Conservation (phyloP, 2,329 filamentous ascomycete species). For the Xenoacremonium recifei region DNA sequence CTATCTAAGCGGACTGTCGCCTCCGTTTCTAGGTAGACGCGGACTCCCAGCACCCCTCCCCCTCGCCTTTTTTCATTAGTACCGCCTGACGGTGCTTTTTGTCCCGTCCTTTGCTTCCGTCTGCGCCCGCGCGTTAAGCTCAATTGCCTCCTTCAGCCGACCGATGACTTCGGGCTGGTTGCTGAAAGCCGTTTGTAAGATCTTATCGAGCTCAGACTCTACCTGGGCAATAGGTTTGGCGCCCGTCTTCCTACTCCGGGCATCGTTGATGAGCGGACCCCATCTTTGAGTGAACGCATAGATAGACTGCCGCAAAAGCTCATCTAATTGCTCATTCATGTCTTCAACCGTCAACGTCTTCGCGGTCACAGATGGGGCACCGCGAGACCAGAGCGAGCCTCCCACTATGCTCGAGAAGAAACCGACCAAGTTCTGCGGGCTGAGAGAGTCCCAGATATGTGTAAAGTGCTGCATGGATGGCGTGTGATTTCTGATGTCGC, state of each 20-base stretch:
- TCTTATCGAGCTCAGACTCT: conserved; percentile 54
- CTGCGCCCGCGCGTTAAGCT: conserved; percentile 54
- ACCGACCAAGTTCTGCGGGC: conserved; percentile 56
- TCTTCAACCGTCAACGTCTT: conserved; percentile 50
- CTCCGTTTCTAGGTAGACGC: too few species aligned
- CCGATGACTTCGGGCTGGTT: conserved; percentile 57
- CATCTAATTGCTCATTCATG: conserved; percentile 64
- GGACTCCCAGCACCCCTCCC: background rate
- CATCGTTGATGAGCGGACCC: conserved; percentile 50
- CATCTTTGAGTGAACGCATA: conserved; percentile 62
- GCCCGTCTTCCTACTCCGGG: conserved; percentile 45
- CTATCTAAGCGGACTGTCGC: too few species aligned
- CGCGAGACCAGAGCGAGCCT: conserved; percentile 49
- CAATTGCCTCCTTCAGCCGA: conserved; percentile 61
- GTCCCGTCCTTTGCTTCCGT: conserved; percentile 40
- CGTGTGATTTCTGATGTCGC: conserved; percentile 55
- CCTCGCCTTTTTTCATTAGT: conserved; percentile 23
- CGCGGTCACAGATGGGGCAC: conserved; percentile 33
- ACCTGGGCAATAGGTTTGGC: conserved; percentile 51
- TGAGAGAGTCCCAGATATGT: conserved; percentile 64
- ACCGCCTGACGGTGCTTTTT: conserved; percentile 28
- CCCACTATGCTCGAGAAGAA: conserved; percentile 58
- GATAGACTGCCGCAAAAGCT: conserved; percentile 60
- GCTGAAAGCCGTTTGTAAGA: conserved; percentile 57
- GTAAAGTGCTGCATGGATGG: conserved; percentile 58